Evolutionary conservation across 495 filamentous ascomycete genomes (phyloP), one percentile per base, ranked within the genome.

Genomic region (Aspergillus coremiiformis): DNA sequence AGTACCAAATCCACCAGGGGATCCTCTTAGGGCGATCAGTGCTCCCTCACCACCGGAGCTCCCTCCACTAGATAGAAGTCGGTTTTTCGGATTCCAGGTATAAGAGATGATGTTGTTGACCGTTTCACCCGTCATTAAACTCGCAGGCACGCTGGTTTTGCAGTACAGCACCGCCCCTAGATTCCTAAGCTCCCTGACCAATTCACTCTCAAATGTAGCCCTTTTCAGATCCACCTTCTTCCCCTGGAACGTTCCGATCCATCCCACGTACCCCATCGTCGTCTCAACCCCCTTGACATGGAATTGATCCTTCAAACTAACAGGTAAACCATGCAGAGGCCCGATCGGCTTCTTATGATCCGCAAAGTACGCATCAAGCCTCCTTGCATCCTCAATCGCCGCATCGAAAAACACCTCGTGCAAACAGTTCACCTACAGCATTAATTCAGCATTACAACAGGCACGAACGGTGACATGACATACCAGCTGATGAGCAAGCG

Each of bases 271-370:
- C 14, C 82, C 84, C 76, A 87, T 84, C 0, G 77, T 82, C 0
- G 80, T 85, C 47, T 87, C 83, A 0, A 81, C 72, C 0, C 74
- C 79, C 49, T 78, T 78, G 47, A 87, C 74, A 48, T 86, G 84
- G 61, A 86, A 86, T 58, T 86, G 84, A 54, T 87, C 84, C 64
- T 86, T 87, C 11, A 87, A 62, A 47, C 80, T 84, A 14, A 87
- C 54, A 1, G 84, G 84, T 2, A 87, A 67, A 20, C 84, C 84
- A 52, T 87, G 84, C 0, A 87, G 65, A 0, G 81, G 82, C 0
- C 81, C 80, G 5, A 74, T 51, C n/a, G 77, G 70, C 20, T 61
- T 58, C 22, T 71, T 67, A 55, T 82, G 61, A 33, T 75, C 56
- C 5, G 62, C 59, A 17, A 75, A 73, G 60, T 84, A 77, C 8